Evolutionary conservation across 306 rosid species (phyloP).

Genomic region (Hippophae tibetana): DNA sequence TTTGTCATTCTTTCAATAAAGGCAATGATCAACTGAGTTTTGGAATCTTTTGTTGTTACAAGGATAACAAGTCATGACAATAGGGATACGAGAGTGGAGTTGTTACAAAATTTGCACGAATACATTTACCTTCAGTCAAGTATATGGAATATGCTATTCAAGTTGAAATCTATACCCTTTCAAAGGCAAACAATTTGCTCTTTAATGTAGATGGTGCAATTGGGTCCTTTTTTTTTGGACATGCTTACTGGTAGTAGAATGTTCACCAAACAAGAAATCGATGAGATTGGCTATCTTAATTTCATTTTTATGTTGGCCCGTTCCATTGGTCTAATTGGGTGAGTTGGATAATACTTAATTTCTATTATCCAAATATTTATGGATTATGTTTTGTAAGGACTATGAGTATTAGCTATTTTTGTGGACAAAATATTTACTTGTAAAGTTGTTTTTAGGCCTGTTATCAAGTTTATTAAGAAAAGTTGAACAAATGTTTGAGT

Average conservation of each 20-base stretch:
- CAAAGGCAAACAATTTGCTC: slow-evolving; percentile 93
- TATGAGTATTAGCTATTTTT: no score
- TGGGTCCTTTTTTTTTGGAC: slow-evolving; percentile 95
- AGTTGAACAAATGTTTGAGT: no score
- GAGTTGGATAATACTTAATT: slow-evolving; percentile 22
- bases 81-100: slow-evolving; percentile 94
- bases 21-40: slow-evolving; percentile 10
- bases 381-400: neutral
- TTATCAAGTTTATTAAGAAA: no score
- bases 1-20: slow-evolving; percentile 9
- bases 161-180: slow-evolving; percentile 87
- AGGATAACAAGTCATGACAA: slow-evolving; percentile 97
- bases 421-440: no score
- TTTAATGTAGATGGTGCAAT: slow-evolving; percentile 96
- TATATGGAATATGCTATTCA: slow-evolving; percentile 96
- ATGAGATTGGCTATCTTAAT: slow-evolving; percentile 90
- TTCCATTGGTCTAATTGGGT: slow-evolving; percentile 95
- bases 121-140: slow-evolving; percentile 88
- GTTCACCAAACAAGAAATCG: slow-evolving; percentile 88
- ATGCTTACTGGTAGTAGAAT: slow-evolving; percentile 96
- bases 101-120: slow-evolving; percentile 79
- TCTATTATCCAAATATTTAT: slow-evolving; percentile 9
- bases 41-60: slow-evolving; percentile 23
- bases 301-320: slow-evolving; percentile 95
- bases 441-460: no score